A percentile compares a stretch with the other conserved stretches of the same genome.
Evolutionary conservation across 768 basidiomycete species (phyloP).

Genomic region (Russula ochroleuca): DNA sequence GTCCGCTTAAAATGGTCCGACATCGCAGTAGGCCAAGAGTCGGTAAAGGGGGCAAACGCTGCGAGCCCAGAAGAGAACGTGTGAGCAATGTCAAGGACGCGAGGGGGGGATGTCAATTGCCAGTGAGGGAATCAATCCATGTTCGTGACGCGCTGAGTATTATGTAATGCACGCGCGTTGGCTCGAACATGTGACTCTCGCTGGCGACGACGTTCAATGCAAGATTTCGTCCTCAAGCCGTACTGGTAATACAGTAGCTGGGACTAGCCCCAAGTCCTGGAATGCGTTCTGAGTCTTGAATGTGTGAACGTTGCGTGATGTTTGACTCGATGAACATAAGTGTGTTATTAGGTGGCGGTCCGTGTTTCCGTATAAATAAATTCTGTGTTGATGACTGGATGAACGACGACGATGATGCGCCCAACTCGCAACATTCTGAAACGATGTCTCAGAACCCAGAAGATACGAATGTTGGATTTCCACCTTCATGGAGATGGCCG

Average conservation of each 20-base stretch:
- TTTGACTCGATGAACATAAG: neutral
- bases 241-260: neutral
- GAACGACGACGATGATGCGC: neutral
- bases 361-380: neutral
- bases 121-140: neutral
- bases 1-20: constrained; percentile 25
- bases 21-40: neutral
- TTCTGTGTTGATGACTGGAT: neutral
- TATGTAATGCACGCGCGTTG: neutral
- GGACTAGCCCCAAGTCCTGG: neutral
- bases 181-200: neutral
- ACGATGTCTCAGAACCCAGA: constrained; percentile 3
- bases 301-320: too few relatives aligned
- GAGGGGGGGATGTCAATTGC: neutral
- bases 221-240: too few relatives aligned
- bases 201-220: too few relatives aligned
- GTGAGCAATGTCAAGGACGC: neutral
- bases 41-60: neutral
- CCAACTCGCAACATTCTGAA: constrained; percentile 4
- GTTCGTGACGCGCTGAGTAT: neutral
- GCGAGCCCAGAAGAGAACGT: neutral
- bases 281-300: neutral
- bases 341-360: neutral
- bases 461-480: neutral
- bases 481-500: neutral